A percentile compares a stretch with the other conserved stretches of the same genome.
These are phyloP conservation scores for Pseudocercospora fuligena DNA, from an alignment of 2,329 filamentous ascomycete species.

Conservation along the genomic window DNA sequence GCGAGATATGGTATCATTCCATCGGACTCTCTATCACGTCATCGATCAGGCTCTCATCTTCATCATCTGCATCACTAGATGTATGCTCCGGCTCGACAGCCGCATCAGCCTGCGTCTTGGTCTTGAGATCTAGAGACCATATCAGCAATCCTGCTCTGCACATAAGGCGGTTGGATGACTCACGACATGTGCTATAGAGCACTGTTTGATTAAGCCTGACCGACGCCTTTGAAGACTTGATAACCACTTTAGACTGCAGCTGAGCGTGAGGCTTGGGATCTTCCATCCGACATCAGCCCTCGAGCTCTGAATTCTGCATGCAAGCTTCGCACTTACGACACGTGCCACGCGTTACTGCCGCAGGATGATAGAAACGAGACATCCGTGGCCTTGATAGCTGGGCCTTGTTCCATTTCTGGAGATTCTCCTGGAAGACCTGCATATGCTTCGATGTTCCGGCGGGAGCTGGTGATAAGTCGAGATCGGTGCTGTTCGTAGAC, in stretches of 20 bases:
- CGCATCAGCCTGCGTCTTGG: not conserved
- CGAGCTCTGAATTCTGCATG: not conserved
- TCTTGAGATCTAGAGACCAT: not conserved
- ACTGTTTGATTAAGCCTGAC: not conserved
- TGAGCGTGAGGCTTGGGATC: not conserved
- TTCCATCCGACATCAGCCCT: not conserved
- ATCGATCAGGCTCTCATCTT: slow-evolving; percentile 12
- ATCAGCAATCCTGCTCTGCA: not conserved
- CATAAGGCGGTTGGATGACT: not conserved
- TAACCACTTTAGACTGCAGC: not conserved
- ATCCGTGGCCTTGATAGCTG: not conserved
- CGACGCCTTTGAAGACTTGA: not conserved
- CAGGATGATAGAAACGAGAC: not conserved
- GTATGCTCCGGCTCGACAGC: slow-evolving; percentile 1
- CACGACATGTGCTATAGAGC: not conserved
- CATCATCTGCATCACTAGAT: slow-evolving; percentile 28
- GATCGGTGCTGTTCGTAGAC: not conserved
- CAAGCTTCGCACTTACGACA: not conserved
- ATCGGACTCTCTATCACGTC: not conserved
- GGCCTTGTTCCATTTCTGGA: not conserved
- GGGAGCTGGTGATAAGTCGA: not conserved
- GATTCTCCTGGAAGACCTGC: not conserved
- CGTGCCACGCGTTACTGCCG: not conserved
- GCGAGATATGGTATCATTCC: not conserved
- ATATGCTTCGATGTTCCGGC: not conserved